Conservation (phyloP, 306 rosid genomes). For the Cucumis cinereus region DNA sequence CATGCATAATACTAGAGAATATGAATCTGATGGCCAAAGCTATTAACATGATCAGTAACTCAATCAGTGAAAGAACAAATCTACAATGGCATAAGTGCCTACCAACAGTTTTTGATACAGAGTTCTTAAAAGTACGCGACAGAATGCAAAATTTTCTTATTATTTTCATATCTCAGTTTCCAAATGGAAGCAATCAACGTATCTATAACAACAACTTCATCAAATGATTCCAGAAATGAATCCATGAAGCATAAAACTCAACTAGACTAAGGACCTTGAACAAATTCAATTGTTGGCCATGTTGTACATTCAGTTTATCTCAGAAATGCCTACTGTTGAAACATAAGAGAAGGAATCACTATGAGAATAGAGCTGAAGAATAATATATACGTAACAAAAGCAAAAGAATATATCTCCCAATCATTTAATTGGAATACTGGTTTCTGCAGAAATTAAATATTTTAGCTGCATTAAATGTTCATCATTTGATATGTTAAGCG, state of each 20-base stretch:
- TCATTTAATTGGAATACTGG: slow-evolving; percentile 27
- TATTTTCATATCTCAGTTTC: background rate
- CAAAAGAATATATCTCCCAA: slow-evolving; percentile 23
- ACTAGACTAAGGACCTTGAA: background rate
- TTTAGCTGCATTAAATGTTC: slow-evolving; percentile 88
- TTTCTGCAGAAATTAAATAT: slow-evolving; percentile 61
- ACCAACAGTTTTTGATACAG: background rate
- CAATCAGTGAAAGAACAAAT: background rate
- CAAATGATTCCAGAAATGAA: background rate
- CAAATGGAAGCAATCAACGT: background rate
- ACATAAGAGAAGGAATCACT: background rate
- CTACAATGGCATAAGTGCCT: background rate
- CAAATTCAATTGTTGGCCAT: background rate
- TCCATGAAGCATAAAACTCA: background rate
- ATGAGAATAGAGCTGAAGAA: background rate
- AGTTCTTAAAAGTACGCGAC: background rate
- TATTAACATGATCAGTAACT: background rate
- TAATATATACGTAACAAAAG: background rate
- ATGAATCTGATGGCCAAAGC: background rate
- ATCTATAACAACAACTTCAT: background rate
- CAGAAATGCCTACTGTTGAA: background rate
- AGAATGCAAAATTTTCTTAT: background rate
- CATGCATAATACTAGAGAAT: background rate
- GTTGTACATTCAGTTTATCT: slow-evolving; percentile 4
- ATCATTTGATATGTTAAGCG: slow-evolving; percentile 89